Evolutionary conservation across 768 basidiomycete species (phyloP), one percentile per base, ranked within the genome.

Genomic region (Rhodosporidiobolus odoratus): DNA sequence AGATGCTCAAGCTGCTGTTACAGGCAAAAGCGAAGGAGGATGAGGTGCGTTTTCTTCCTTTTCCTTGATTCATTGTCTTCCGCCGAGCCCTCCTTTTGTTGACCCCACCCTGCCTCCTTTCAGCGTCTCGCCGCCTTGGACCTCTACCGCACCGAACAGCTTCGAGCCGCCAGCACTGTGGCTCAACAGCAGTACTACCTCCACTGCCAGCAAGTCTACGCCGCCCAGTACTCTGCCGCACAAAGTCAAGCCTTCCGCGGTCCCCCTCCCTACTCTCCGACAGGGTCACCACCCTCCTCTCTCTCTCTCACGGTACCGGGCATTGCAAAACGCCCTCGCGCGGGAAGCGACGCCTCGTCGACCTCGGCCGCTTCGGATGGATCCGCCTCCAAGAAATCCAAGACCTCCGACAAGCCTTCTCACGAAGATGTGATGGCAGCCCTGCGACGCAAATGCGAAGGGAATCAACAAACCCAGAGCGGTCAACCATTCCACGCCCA

Each of bases 101-200:
- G 43, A 43, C 27, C 66, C 45, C 30, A 38, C 50, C 48, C 9
- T 19, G n/a, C 10, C 7, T 13, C 53, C n/a, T 23, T n/a, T 27
- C 45, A 72, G 71, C 62, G 71, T 16, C 53, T 76, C 23, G 66
- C 72, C 47, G 72, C 75, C 1, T 50, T 74, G 23, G 75, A 76
- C 59, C 19, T 35, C 6, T 52, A 71, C 25, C 64, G 71, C n/a
- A 62, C 69, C 1, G 74, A 75, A 43, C 74, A 76, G 67, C 43
- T 72, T 5, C 66, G 69, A 35, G 69, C 72, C 16, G 66, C 66
- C 30, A 60, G 47, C 52, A 52, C 60, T 25, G 30, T 71, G 54
- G 66, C 62, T 12, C 52, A 53, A 30, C 66, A 64, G 30, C 52
- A 63, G 50, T 64, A 63, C 58, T 60, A 59, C 50, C 43, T 32